These are phyloP conservation scores for Bromus sterilis DNA, from an alignment of 176 grass and related monocot species.

Conservation along the genomic window DNA sequence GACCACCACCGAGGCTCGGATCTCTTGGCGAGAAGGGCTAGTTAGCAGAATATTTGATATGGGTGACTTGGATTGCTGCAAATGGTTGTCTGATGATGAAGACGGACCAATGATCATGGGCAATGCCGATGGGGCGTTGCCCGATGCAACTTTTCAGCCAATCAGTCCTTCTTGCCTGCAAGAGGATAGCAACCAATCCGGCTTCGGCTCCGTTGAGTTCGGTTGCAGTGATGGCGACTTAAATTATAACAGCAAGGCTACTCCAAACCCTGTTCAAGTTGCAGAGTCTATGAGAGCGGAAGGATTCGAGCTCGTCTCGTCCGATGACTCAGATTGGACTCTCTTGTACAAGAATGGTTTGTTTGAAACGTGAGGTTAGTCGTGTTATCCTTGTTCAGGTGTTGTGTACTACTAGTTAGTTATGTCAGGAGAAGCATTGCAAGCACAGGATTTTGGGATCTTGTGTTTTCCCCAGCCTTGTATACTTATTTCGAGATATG, in stretches of 20 bases:
- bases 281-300: conserved; percentile 71
- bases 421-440: conserved; percentile 19
- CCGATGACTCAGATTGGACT: conserved; percentile 83
- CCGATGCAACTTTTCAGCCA: conserved; percentile 6
- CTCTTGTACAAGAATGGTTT: conserved; percentile 72
- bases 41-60: conserved; percentile 91
- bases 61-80: conserved; percentile 61
- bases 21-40: conserved; percentile 90
- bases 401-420: conserved; percentile 23
- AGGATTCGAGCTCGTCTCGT: conserved; percentile 56
- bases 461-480: conserved; percentile 19
- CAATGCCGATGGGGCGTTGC: background rate
- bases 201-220: conserved; percentile 58
- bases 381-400: conserved; percentile 17
- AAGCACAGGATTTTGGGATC: background rate
- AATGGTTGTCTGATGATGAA: conserved; percentile 81
- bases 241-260: background rate
- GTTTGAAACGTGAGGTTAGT: conserved; percentile 59
- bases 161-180: conserved; percentile 5
- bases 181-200: conserved; percentile 18
- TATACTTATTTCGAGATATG: conserved; percentile 36
- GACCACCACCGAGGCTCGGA: conserved; percentile 26
- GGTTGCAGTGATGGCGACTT: conserved; percentile 11
- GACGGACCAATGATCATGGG: conserved; percentile 13
- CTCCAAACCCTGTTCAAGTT: conserved; percentile 9